These are phyloP conservation scores for Metschnikowia lochheadii DNA, from an alignment of 805 yeast species.

Conservation along the genomic window DNA sequence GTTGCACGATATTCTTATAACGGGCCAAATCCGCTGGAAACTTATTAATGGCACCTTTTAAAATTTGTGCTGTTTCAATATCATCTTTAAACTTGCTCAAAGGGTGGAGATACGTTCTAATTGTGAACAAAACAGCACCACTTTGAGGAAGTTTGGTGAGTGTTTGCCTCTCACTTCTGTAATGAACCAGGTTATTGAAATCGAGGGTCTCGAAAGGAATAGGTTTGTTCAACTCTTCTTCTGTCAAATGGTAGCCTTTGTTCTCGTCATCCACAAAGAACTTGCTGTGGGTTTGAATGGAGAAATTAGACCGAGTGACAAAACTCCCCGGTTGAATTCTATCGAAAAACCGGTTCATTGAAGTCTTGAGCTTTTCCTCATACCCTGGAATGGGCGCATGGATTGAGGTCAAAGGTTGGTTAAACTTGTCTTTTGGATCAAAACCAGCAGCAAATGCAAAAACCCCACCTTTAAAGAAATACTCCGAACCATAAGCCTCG, in stretches of 20 bases:
- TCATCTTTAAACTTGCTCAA: constrained; percentile 43
- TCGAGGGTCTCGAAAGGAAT: constrained; percentile 27
- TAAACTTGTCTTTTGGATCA: constrained; percentile 35
- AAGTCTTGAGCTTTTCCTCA: constrained; percentile 32
- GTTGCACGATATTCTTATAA: constrained; percentile 60
- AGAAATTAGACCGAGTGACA: constrained; percentile 39
- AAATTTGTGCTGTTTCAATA: constrained; percentile 44
- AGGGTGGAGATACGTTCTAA: constrained; percentile 58
- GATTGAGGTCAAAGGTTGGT: constrained; percentile 34
- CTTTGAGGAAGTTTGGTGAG: constrained; percentile 50
- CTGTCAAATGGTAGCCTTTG: constrained; percentile 35
- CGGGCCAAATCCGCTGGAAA: constrained; percentile 54
- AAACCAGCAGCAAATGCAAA: constrained; percentile 46
- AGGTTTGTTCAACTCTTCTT: constrained; percentile 23
- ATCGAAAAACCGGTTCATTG: constrained; percentile 41
- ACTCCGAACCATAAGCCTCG: constrained; percentile 33
- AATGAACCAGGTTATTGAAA: constrained; percentile 44
- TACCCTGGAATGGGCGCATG: constrained; percentile 44
- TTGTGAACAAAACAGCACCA: constrained; percentile 45
- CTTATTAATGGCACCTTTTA: constrained; percentile 60
- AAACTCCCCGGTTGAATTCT: constrained; percentile 34
- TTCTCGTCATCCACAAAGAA: constrained; percentile 37
- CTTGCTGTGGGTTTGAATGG: constrained; percentile 32
- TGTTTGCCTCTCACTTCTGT: constrained; percentile 58
- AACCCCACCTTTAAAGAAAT: constrained; percentile 40